phyloP scores from a whole-genome alignment of 768 basidiomycete genomes.

The Sarcomyxa edulis region DNA sequence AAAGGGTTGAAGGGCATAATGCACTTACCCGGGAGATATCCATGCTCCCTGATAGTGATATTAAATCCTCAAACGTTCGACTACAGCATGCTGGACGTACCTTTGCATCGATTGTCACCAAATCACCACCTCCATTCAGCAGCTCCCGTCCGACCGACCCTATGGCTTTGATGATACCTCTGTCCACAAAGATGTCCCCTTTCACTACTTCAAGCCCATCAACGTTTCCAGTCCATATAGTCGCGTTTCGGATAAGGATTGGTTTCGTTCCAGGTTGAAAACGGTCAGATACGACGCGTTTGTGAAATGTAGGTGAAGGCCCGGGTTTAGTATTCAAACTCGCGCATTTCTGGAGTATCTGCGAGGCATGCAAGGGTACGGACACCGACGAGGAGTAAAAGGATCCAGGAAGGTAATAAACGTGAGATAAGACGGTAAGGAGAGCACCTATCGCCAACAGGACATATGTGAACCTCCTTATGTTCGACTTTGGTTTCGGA shows the following conservation, averaged over 20 bases:
- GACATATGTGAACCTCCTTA: too few relatives aligned
- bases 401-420: too few relatives aligned
- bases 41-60: slow-evolving; percentile 60
- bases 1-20: too few relatives aligned
- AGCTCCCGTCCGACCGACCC: slow-evolving; percentile 35
- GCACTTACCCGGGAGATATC: slow-evolving; percentile 75
- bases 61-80: slow-evolving; percentile 34
- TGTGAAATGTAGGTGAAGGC: slow-evolving; percentile 32
- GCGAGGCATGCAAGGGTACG: slow-evolving; percentile 32
- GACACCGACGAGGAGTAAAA: too few relatives aligned
- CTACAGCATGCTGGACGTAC: too few relatives aligned
- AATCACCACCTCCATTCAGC: slow-evolving; percentile 13
- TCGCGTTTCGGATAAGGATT: slow-evolving; percentile 67
- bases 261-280: slow-evolving; percentile 57
- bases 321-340: slow-evolving; percentile 40
- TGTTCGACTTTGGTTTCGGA: too few relatives aligned
- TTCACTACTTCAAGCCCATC: slow-evolving; percentile 50
- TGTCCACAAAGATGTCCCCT: slow-evolving; percentile 59
- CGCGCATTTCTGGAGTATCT: slow-evolving; percentile 48
- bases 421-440: too few relatives aligned
- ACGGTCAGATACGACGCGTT: slow-evolving; percentile 58
- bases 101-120: slow-evolving; percentile 48
- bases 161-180: slow-evolving; percentile 50
- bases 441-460: too few relatives aligned
- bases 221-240: slow-evolving; percentile 53